A percentile compares a stretch with the other conserved stretches of the same genome.
These are phyloP conservation scores for Dryas integrifolia DNA, from an alignment of 331 rosid species.

Conservation along the genomic window DNA sequence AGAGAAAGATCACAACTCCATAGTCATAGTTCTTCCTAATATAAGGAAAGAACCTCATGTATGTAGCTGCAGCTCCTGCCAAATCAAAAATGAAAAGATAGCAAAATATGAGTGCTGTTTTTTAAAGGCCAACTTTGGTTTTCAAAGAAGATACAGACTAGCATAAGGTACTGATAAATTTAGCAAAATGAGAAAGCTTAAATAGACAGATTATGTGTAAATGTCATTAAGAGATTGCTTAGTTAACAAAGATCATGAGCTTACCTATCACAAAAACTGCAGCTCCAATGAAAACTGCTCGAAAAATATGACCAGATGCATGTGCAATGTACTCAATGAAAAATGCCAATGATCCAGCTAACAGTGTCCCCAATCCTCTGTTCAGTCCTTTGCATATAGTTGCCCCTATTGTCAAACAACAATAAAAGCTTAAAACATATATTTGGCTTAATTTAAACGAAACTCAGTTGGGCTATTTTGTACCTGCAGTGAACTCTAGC, in stretches of 20 bases:
- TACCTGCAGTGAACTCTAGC: slow-evolving; percentile 91
- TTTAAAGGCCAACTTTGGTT: no score
- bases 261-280: slow-evolving; percentile 77
- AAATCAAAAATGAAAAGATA: slow-evolving; percentile 5
- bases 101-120: no score
- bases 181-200: no score
- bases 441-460: neutral
- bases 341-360: slow-evolving; percentile 82
- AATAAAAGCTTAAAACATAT: neutral
- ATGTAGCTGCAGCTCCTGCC: slow-evolving; percentile 79
- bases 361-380: slow-evolving; percentile 85
- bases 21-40: slow-evolving; percentile 90
- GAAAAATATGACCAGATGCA: slow-evolving; percentile 36
- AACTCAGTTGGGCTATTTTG: neutral
- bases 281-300: slow-evolving; percentile 72
- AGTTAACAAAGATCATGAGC: neutral
- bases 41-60: slow-evolving; percentile 80
- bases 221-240: neutral
- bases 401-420: slow-evolving; percentile 57
- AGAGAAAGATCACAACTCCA: slow-evolving; percentile 79
- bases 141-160: neutral
- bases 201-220: neutral
- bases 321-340: slow-evolving; percentile 55
- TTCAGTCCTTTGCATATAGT: slow-evolving; percentile 95
- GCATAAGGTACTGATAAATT: neutral